Conservation (phyloP, 140 eudicot species). For the Stevia rebaudiana region DNA sequence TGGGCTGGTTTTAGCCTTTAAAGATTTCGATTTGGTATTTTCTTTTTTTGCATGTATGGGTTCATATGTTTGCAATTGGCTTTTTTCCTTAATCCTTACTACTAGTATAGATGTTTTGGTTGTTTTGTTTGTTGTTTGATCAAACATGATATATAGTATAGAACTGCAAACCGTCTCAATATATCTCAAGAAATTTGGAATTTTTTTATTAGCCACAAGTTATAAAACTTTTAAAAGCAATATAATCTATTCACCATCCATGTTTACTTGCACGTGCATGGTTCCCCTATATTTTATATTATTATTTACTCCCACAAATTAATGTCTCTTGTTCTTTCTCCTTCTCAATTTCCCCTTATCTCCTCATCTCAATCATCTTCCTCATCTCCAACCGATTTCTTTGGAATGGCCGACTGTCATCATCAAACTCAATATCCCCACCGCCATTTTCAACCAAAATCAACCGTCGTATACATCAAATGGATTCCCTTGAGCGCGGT, state of each 20-base stretch:
- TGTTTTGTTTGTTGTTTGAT: no score
- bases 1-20: neutral
- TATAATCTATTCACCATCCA: conserved; percentile 15
- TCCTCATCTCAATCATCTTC: neutral
- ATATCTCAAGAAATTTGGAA: no score
- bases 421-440: conserved; percentile 12
- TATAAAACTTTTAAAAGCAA: no score
- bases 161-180: no score
- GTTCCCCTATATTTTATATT: conserved; percentile 32
- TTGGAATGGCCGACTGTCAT: conserved; percentile 30
- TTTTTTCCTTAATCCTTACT: no score
- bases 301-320: conserved; percentile 16
- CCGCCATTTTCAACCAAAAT: conserved; percentile 11
- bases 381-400: conserved; percentile 14
- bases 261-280: conserved; percentile 11
- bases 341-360: conserved; percentile 13
- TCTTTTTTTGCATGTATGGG: neutral
- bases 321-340: conserved; percentile 16
- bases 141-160: no score
- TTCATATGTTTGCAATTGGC: no score
- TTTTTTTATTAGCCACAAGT: no score
- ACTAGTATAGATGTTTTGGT: no score
- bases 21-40: neutral
- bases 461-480: neutral
- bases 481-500: conserved; percentile 21